Base-by-base conservation (phyloP, 306 rosid species). In the Spatholobus suberectus region DNA sequence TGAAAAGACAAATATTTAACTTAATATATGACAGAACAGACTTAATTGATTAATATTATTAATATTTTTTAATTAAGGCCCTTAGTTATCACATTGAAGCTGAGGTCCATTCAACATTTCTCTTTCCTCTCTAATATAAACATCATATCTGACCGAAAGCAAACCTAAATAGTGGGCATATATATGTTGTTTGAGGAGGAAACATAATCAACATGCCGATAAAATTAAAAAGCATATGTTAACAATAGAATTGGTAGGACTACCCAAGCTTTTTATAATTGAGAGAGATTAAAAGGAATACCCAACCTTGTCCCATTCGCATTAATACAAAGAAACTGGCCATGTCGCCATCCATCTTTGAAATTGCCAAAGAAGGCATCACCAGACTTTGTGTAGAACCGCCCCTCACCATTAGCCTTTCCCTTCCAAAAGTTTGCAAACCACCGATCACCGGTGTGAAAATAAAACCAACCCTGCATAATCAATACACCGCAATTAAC, bases 371-470 rank as follows among this genome's bases (percentile, higher is more conserved):
- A 96, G 87, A 90, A 75, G 79, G 92, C 92, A 79, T 96, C 93
- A 21, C 99, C 96, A 17, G 91, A 89, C 88, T 90, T 92, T 3
- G 98, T 89, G 84, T 90, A 96, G 84, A 96, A 96, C 35, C 99
- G 93, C 44, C 99, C 94, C 85, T 96, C 98, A 17, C 99, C 99
- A 49, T 90, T 90, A 74, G 99, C 99, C 87, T 92, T 96, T 83
- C 99, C 99, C 89, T 92, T 96, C 98, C 99, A 96, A 89, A 96
- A 96, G 90, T 92, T 96, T 43, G 94, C 93, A 81, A 96, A 96
- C 97, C 97, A 96, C 78, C 98, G 85, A 82, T 96, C 97, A 26
- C 97, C 94, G 0, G 93, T 89, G 76, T 90, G 97, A 78, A 96
- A 96, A 86, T 96, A 96, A 85, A 90, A 88, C 99, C 99, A 96